Evolutionary conservation across 495 filamentous ascomycete genomes (phyloP), one percentile per base, ranked within the genome.

Genomic region (Friedmanniomyces simplex): DNA sequence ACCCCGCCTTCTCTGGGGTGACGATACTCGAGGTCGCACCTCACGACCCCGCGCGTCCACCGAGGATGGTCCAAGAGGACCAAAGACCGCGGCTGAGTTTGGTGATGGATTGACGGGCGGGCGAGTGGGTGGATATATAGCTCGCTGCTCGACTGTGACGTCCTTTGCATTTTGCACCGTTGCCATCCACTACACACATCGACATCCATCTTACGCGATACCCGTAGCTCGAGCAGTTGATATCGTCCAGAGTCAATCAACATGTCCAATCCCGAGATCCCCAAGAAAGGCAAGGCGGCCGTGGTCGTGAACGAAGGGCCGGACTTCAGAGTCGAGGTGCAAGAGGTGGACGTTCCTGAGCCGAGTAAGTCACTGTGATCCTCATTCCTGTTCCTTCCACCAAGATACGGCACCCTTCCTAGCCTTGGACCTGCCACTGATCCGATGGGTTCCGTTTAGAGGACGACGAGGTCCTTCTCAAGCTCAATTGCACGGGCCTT

Each of bases 281-380:
- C 78, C 2, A 74, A 74, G 18, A 64, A 72, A 66, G 77, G 79
- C 62, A 79, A 78, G 58, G 79, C 76, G 0, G 78, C 74, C 7
- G 76, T 80, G 2, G 76, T 80, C 0, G 67, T 77, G 34, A 78
- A 80, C 57, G 74, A 77, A 55, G 79, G 79, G 2, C 74, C 79
- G 0, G 62, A 78, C 53, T 82, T 80, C 63, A 66, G 64, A 24
- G 69, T 80, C 49, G 73, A 76, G 58, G 73, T 81, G 8, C 71
- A 79, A 58, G 68, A 66, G 58, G 74, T 82, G 6, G 72, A 72
- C 28, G 78, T 82, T 0, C 79, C 79, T 18, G 68, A 76, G 53
- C 76, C 76, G 45, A 74, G 75, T 77, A 71, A 28, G 59, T 59
- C 6, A 21, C 18, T 37, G 12, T 41, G 30, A 8, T 49, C 22